Evolutionary conservation across 1,284 basidiomycete species (phyloP), one percentile per base, ranked within the genome.

Genomic region (Apiotrichum domesticum): DNA sequence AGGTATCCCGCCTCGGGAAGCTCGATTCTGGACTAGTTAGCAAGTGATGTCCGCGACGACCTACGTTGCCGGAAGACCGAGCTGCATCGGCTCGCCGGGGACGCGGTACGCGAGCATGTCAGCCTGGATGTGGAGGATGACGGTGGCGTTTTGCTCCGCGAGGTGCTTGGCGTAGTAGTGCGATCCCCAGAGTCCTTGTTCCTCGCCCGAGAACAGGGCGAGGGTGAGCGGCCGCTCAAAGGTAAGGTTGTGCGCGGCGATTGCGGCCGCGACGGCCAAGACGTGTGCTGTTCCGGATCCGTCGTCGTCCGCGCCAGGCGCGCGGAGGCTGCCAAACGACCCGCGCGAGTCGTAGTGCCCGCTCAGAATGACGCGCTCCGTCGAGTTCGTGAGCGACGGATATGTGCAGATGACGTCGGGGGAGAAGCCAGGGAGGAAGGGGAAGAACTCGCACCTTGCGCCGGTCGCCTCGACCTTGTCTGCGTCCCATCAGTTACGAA

Each of bases 271-370:
- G 56, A 94, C 87, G 7, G 82, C 81, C n/a, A 93, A 78, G 29
- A 93, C 71, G 9, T 87, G 84, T 6, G 82, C 82, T 4, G 84
- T 56, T 1, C 74, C 74, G 6, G 67, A 70, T 13, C 87, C 89
- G 69, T 92, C 88, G 66, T 92, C 90, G 66, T 93, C 84, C 14
- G 81, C 83, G 4, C 84, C 84, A 1, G 88, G 88, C 5, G 87
- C 87, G 32, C 85, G 82, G 7, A 80, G 80, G 57, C 77, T 83
- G 10, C 90, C 90, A 71, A 90, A 93, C 2, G 86, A 86, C 10
- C 90, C 90, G 37, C 90, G 84, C 50, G 86, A 88, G 70, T 93
- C 90, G 70, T 90, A 91, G 73, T 92, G 90, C 2, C 84, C 88
- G 55, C 86, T 86, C 50, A 92, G 77, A 48, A 93, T 79, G 33